These are phyloP conservation scores for Beauveria australis DNA, from an alignment of 2,329 filamentous ascomycete species.

Conservation along the genomic window DNA sequence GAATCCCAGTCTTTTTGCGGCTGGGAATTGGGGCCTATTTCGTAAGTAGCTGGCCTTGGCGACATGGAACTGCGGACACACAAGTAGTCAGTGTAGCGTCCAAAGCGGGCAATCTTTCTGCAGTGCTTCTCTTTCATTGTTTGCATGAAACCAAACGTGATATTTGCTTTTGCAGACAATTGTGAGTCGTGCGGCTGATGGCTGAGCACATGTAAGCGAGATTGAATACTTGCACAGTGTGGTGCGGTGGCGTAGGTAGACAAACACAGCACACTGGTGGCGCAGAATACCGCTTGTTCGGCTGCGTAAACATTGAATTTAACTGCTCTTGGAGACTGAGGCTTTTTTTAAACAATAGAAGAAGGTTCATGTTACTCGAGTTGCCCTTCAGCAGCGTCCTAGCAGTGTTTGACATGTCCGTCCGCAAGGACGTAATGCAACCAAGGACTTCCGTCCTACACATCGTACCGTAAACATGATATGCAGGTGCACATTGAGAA, in stretches of 20 bases:
- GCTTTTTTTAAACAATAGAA: no score
- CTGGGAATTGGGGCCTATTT: not conserved
- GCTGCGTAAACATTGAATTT: no score
- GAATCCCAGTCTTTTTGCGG: not conserved
- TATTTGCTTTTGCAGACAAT: not conserved
- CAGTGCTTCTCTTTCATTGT: not conserved
- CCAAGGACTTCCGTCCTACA: no score
- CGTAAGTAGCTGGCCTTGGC: not conserved
- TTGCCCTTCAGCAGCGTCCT: no score
- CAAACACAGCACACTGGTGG: not conserved
- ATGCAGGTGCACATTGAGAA: no score
- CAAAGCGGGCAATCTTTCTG: not conserved
- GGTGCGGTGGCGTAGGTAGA: not conserved
- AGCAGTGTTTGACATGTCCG: no score
- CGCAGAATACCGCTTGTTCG: no score
- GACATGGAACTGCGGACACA: not conserved
- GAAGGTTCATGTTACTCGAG: no score
- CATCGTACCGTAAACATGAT: no score
- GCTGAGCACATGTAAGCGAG: not conserved
- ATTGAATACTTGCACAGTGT: not conserved
- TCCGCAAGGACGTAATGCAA: no score
- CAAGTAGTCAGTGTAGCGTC: not conserved
- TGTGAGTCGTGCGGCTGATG: not conserved
- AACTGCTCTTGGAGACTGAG: no score
- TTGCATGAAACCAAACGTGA: not conserved